These are phyloP conservation scores for Exophiala mesophila DNA, from an alignment of 2,329 filamentous ascomycete species.

Conservation along the genomic window DNA sequence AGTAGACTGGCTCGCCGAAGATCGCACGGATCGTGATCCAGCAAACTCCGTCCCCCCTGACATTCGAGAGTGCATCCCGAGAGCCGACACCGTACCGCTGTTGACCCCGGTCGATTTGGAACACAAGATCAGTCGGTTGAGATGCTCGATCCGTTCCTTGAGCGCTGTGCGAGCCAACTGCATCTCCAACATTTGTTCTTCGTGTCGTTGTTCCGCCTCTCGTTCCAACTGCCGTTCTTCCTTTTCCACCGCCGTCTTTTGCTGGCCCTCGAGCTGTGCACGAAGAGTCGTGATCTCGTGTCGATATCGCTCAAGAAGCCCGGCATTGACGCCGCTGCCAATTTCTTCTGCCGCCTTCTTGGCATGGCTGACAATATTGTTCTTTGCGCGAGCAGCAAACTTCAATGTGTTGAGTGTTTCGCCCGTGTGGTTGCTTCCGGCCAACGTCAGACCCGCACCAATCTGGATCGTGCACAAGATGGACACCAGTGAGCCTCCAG, in stretches of 20 bases:
- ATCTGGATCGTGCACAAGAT: slow-evolving; percentile 96
- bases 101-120: slow-evolving; percentile 97
- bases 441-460: slow-evolving; percentile 67
- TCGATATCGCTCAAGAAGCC: slow-evolving; percentile 81
- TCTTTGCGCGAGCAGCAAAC: slow-evolving; percentile 93
- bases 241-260: slow-evolving; percentile 59
- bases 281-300: slow-evolving; percentile 84
- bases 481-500: slow-evolving; percentile 89
- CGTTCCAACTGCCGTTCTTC: slow-evolving; percentile 66
- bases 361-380: slow-evolving; percentile 94
- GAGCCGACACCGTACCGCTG: slow-evolving; percentile 64
- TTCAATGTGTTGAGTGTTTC: slow-evolving; percentile 96
- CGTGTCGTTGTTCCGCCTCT: slow-evolving; percentile 79
- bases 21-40: slow-evolving; percentile 54
- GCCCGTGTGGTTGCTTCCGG: slow-evolving; percentile 68
- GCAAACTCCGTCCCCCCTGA: slow-evolving; percentile 42
- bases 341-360: slow-evolving; percentile 90
- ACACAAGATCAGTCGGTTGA: slow-evolving; percentile 90
- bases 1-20: slow-evolving; percentile 64
- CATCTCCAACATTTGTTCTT: slow-evolving; percentile 98
- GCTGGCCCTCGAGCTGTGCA: slow-evolving; percentile 75
- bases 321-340: slow-evolving; percentile 58
- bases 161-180: slow-evolving; percentile 90
- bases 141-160: slow-evolving; percentile 94
- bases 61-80: slow-evolving; percentile 60